These are phyloP conservation scores for Aureobasidium namibiae DNA, from an alignment of 2,329 filamentous ascomycete genomes.

Conservation along the genomic window DNA sequence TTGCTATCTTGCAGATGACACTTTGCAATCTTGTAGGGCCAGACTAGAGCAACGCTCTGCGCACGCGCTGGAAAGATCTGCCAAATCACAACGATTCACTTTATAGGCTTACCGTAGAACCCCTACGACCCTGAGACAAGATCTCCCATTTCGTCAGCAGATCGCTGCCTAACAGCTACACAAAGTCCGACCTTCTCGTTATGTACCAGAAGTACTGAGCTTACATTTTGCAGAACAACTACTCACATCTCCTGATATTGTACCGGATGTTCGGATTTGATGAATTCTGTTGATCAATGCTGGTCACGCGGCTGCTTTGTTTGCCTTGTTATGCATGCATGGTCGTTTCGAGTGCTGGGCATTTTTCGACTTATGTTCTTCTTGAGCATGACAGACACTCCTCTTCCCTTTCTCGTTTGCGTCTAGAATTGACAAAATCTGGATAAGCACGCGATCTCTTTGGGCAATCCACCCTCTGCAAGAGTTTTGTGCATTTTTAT, in stretches of 20 bases:
- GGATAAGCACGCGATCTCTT: no score
- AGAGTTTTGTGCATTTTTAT: no score
- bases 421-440: background rate
- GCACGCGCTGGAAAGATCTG: background rate
- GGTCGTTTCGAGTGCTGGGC: background rate
- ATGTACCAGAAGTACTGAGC: background rate
- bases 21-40: background rate
- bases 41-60: background rate
- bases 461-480: no score
- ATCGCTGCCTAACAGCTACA: background rate
- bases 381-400: background rate
- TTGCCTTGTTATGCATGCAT: slow-evolving; percentile 9
- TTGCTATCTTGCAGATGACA: background rate
- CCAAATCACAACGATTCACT: background rate
- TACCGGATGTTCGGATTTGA: background rate
- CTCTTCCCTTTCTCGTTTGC: background rate
- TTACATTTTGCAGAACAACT: no score
- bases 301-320: background rate
- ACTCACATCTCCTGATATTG: background rate
- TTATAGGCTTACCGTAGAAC: background rate
- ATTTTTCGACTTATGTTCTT: background rate
- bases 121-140: background rate
- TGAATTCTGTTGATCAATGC: background rate
- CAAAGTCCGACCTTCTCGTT: background rate
- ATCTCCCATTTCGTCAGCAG: background rate